Base-by-base conservation (phyloP, 2,329 filamentous ascomycete genomes). In the Aspergillus candidus region DNA sequence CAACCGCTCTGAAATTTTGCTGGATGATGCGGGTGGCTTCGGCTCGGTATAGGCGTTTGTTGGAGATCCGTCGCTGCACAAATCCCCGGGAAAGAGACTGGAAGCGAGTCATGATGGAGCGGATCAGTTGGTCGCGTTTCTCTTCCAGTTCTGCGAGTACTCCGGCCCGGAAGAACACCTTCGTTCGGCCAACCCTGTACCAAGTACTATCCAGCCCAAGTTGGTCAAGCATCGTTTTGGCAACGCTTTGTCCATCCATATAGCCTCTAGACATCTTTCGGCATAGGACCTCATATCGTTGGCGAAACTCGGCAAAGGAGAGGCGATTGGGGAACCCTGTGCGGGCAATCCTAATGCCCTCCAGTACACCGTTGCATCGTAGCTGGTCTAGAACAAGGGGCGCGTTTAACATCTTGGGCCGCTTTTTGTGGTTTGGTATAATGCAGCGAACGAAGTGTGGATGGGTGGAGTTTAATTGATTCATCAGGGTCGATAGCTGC, bases 401-500 rank as follows among this genome's bases (percentile, higher is more conserved):
- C 3, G 87, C 88, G 60, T 86, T 87, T 66, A 97, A 88, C 61
- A 90, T 86, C 68, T 98, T 98, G 0, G 93, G 88, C 17, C 84
- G 80, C 69, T 98, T 98, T 69, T 95, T 96, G 73, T 98, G 93
- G 61, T 98, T 98, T 3, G 93, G 94, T 47, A 98, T 76, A 50
- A 98, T 98, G 63, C 93, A 98, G 37, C 93, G 86, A 27, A 98
- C 93, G 63, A 98, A 98, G 67, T 98, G 93, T 46, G 94, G 94
- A 63, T 98, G 93, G 0, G 93, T 98, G 0, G 87, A 94, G 65
- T 98, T 86, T 12, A 98, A 78, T 59, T 97, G 89, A 11, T 78
- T 76, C 93, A 98, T 98, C 46, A 98, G 72, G 49, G 83, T 94
- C n/a, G 89, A 87, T n/a, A 98, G 78, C 57, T 97, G 91, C 66